These are phyloP conservation scores for Phaffia rhodozyma DNA, from an alignment of 1,284 basidiomycete species.

Conservation along the genomic window DNA sequence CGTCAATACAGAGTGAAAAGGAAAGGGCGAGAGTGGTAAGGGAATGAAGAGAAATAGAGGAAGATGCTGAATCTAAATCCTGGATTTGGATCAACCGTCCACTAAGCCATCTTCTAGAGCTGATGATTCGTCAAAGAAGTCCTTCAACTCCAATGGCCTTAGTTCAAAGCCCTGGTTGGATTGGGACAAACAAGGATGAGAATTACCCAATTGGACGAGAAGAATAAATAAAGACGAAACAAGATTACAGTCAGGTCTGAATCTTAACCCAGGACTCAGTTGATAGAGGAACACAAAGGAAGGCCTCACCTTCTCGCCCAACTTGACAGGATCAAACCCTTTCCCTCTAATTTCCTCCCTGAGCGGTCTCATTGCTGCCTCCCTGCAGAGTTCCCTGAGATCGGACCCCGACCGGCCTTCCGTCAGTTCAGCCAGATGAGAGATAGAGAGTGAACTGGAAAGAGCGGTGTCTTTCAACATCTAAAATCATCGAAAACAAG, in stretches of 20 bases:
- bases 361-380: slow-evolving; percentile 81
- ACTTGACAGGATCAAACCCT: slow-evolving; percentile 36
- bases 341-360: slow-evolving; percentile 67
- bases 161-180: slow-evolving; percentile 55
- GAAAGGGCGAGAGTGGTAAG: too few species aligned
- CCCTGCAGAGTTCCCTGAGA: slow-evolving; percentile 86
- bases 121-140: slow-evolving; percentile 48
- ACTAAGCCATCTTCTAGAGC: too few species aligned
- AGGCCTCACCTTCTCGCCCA: slow-evolving; percentile 30
- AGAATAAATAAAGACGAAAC: neutral
- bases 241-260: neutral
- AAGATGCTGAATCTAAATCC: too few species aligned
- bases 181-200: slow-evolving; percentile 23
- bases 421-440: slow-evolving; percentile 56
- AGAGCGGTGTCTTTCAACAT: slow-evolving; percentile 72
- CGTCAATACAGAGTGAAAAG: too few species aligned
- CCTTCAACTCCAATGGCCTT: slow-evolving; percentile 53
- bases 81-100: too few species aligned
- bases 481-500: slow-evolving; percentile 36
- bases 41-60: too few species aligned
- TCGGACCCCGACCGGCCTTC: slow-evolving; percentile 82
- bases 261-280: too few species aligned
- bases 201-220: slow-evolving; percentile 25
- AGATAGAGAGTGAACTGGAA: slow-evolving; percentile 52
- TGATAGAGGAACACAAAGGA: neutral